phyloP scores from a whole-genome alignment of 139 green algal genomes.

The Haematococcus sp. region DNA sequence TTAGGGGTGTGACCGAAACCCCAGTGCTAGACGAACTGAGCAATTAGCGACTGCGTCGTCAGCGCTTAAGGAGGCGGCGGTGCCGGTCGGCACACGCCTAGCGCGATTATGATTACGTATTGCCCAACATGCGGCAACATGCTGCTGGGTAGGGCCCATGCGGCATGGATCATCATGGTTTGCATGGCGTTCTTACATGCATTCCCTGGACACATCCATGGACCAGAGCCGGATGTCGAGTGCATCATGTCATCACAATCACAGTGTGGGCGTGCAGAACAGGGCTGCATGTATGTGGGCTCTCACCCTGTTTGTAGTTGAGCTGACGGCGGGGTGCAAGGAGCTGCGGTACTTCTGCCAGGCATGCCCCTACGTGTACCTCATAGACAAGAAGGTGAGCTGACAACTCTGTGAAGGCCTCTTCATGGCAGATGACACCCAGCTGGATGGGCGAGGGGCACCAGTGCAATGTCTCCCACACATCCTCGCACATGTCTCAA shows the following conservation, averaged over 20 bases:
- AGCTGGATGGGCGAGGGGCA: too few species aligned
- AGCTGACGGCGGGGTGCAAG: constrained; percentile 53
- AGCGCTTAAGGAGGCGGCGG: not conserved
- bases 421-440: not conserved
- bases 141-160: constrained; percentile 58
- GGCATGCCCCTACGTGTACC: constrained; percentile 84
- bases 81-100: not conserved
- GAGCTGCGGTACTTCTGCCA: constrained; percentile 74
- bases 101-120: constrained; percentile 54
- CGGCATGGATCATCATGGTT: not conserved
- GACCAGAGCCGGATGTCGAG: too few species aligned
- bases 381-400: constrained; percentile 67
- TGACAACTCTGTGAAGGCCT: not conserved
- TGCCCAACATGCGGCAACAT: constrained; percentile 90
- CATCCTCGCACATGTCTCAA: too few species aligned
- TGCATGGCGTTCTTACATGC: not conserved
- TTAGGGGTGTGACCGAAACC: too few species aligned
- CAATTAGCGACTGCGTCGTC: not conserved
- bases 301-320: constrained; percentile 45
- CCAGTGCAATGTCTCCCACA: too few species aligned
- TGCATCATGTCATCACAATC: not conserved
- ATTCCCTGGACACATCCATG: not conserved
- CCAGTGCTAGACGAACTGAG: too few species aligned
- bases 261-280: not conserved
- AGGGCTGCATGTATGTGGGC: not conserved